Percentiles rank a stretch among this genome's conserved stretches.
Conservation (phyloP, 148 eudicot species). For the Chenopodium suecicum region DNA sequence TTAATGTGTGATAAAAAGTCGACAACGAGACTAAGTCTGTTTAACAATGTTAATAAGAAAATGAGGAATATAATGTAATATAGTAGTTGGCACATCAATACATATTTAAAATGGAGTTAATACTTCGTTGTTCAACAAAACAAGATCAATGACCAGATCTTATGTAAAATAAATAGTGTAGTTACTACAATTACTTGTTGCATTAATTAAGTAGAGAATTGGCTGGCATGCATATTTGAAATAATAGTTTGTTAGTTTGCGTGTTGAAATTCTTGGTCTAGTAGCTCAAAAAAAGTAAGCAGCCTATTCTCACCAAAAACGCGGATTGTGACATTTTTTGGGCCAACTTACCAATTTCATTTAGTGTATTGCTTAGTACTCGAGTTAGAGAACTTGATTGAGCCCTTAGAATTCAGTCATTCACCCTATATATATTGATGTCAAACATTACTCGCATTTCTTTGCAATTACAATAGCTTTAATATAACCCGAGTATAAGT, state of each 20-base stretch:
- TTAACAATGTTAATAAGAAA: background rate
- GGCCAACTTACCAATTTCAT: background rate
- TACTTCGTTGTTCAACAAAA: background rate
- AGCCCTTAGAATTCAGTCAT: too few relatives aligned
- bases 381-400: too few relatives aligned
- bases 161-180: constrained; percentile 5
- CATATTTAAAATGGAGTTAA: background rate
- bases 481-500: too few relatives aligned
- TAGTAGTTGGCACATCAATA: background rate
- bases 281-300: background rate
- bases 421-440: too few relatives aligned
- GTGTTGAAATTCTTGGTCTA: background rate
- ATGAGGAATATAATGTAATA: background rate
- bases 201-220: constrained; percentile 6
- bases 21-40: background rate
- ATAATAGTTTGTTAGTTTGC: constrained; percentile 8
- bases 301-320: constrained; percentile 24
- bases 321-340: constrained; percentile 4
- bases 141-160: constrained; percentile 18
- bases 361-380: too few relatives aligned
- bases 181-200: background rate
- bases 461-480: too few relatives aligned
- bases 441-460: too few relatives aligned
- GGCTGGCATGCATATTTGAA: constrained; percentile 25
- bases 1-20: background rate